Base-by-base conservation (phyloP, 2,329 filamentous ascomycete species). In the Xenoacremonium recifei region DNA sequence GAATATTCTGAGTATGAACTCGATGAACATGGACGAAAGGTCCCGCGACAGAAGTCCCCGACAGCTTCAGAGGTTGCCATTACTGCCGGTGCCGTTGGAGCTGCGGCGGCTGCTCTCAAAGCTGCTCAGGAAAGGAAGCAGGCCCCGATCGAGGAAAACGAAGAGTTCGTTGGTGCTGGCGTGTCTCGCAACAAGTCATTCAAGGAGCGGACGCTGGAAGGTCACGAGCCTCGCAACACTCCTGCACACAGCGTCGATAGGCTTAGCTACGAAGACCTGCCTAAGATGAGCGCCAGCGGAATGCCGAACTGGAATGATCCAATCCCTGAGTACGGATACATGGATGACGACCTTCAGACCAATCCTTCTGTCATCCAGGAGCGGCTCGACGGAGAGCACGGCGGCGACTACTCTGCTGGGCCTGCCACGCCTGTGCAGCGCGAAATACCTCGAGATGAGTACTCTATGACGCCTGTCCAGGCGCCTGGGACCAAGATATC, bases 321-420 rank as follows among this genome's bases (percentile, higher is more conserved):
- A 5, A 79, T 91, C 71, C 88, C 86, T 0, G 89, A 91, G 58
- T 82, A 87, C 56, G 89, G 85, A 4, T 85, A 88, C 51, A 54
- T 68, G 2, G 72, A 77, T 10, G 77, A 80, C 27, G 89, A 95
- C 47, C 76, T 89, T 13, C 84, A 81, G 34, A 95, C 90, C 15
- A 95, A 95, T 59, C 89, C 89, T 3, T 96, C 91, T 0, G 76
- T 91, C 37, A 82, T 95, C 30, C 79, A 90, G 51, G 89, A 87
- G 15, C 84, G 84, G 1, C 77, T 86, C 37, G 83, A 80, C 37
- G 80, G 78, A 2, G 58, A 65, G 20, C 41, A 49, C 15, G 49
- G 45, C 6, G 49, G 52, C 23, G 73, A 76, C 37, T 70, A 75
- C 40, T 82, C 79, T 72, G 73, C 73, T 21, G 78, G 79, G 40